phyloP scores from a whole-genome alignment of 805 yeast species.

The Cyberlindnera xylosilytica region DNA sequence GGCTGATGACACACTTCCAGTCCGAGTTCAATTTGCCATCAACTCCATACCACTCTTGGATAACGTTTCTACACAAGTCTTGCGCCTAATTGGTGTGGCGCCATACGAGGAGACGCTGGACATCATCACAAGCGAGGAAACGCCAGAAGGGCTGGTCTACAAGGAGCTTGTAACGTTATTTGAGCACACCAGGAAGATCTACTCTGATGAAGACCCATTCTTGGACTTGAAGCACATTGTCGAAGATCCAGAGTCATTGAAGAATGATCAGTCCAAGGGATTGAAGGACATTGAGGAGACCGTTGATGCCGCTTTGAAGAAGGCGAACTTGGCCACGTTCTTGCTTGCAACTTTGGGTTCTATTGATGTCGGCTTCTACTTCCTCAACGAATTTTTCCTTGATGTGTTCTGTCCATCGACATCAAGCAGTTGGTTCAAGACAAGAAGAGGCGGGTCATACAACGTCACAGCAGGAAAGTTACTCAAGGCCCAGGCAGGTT shows the following conservation, averaged over 20 bases:
- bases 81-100: constrained; percentile 67
- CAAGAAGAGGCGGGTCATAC: constrained; percentile 1
- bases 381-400: constrained; percentile 78
- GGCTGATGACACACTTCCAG: constrained; percentile 49
- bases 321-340: constrained; percentile 85
- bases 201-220: constrained; percentile 67
- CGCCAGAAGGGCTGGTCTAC: constrained; percentile 61
- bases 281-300: constrained; percentile 21
- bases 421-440: constrained; percentile 17
- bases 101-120: constrained; percentile 75
- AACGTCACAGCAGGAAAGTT: constrained; percentile 45
- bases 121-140: constrained; percentile 61
- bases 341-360: constrained; percentile 83
- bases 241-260: constrained; percentile 40
- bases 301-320: constrained; percentile 52
- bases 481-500: constrained; percentile 73
- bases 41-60: constrained; percentile 76
- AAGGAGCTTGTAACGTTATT: constrained; percentile 70
- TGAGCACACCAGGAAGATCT: constrained; percentile 71
- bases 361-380: constrained; percentile 82
- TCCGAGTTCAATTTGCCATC: constrained; percentile 58
- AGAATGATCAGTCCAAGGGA: constrained; percentile 8
- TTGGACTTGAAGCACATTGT: constrained; percentile 66
- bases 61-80: constrained; percentile 75
- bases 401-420: constrained; percentile 84